Evolutionary conservation across 208 protist species (phyloP).

Genomic region (Leishmania martiniquensis): DNA sequence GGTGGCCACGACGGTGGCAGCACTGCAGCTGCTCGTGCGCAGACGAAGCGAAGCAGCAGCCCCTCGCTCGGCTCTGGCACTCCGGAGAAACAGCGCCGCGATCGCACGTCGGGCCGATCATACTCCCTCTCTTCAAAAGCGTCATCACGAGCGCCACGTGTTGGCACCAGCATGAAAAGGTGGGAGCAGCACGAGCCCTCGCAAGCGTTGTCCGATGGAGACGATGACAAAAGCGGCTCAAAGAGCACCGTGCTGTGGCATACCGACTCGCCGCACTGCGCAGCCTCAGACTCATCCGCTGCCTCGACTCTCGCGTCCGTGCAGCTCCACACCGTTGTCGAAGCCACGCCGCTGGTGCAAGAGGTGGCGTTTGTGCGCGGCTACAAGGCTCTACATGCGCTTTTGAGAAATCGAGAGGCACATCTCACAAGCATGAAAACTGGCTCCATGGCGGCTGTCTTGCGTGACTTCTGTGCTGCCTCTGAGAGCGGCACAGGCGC

Average conservation of each 20-base stretch:
- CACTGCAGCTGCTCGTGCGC: background rate
- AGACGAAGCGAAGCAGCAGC: background rate
- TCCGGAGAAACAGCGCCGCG: background rate
- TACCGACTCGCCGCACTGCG: background rate
- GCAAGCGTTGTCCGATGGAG: background rate
- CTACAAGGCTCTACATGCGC: slow-evolving; percentile 12
- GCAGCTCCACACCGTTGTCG: slow-evolving; percentile 18
- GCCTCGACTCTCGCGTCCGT: slow-evolving; percentile 8
- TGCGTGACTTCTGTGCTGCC: background rate
- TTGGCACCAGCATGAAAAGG: background rate
- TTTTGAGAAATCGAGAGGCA: background rate
- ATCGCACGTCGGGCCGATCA: background rate
- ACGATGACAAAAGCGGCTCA: background rate
- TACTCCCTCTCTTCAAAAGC: background rate
- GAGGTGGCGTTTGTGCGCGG: slow-evolving; percentile 14
- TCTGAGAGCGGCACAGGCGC: background rate
- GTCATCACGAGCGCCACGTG: background rate
- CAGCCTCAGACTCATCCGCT: background rate
- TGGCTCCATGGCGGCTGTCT: background rate
- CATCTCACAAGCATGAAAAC: background rate
- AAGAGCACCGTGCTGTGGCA: slow-evolving; percentile 9
- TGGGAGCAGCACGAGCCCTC: background rate
- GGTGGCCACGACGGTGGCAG: background rate
- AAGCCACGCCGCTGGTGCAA: slow-evolving; percentile 16
- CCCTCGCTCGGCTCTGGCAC: background rate